Evolutionary conservation across 768 basidiomycete species (phyloP).

Genomic region (Macrolepiota albuminosa): DNA sequence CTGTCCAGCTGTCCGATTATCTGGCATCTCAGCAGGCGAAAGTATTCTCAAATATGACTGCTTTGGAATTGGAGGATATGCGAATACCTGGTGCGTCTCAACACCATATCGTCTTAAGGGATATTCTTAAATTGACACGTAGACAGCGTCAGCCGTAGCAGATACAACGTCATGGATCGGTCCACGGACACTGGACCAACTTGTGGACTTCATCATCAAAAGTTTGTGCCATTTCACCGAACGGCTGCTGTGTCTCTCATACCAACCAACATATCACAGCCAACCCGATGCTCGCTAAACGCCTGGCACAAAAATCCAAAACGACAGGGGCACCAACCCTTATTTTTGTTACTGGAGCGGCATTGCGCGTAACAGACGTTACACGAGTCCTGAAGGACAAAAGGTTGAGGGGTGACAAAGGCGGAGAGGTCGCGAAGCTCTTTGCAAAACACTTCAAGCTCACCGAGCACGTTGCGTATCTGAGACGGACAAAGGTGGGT

Average conservation of each 20-base stretch:
- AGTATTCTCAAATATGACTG: slow-evolving; percentile 61
- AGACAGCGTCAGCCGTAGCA: slow-evolving; percentile 67
- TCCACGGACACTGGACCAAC: slow-evolving; percentile 63
- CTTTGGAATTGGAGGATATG: slow-evolving; percentile 77
- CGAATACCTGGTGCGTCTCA: slow-evolving; percentile 67
- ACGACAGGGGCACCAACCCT: slow-evolving; percentile 81
- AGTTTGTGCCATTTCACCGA: slow-evolving; percentile 37
- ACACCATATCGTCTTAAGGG: slow-evolving; percentile 10
- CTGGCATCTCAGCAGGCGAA: slow-evolving; percentile 64
- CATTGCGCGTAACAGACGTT: slow-evolving; percentile 87
- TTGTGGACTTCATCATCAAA: slow-evolving; percentile 73
- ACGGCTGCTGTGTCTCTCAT: neutral
- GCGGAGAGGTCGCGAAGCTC: slow-evolving; percentile 90
- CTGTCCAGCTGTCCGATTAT: slow-evolving; percentile 56
- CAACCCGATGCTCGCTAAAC: slow-evolving; percentile 60
- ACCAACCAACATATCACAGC: slow-evolving; percentile 33
- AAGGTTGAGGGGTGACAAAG: slow-evolving; percentile 71
- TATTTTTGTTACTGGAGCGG: slow-evolving; percentile 82
- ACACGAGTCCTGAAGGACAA: slow-evolving; percentile 69
- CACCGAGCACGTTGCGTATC: slow-evolving; percentile 78
- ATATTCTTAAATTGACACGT: slow-evolving; percentile 41
- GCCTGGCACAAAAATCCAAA: slow-evolving; percentile 74
- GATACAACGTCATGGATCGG: slow-evolving; percentile 75
- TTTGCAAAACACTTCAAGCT: slow-evolving; percentile 96
- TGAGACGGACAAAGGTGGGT: slow-evolving; percentile 81